These are phyloP conservation scores for Aureobasidium sp. DNA, from an alignment of 2,329 filamentous ascomycete genomes.

Conservation along the genomic window DNA sequence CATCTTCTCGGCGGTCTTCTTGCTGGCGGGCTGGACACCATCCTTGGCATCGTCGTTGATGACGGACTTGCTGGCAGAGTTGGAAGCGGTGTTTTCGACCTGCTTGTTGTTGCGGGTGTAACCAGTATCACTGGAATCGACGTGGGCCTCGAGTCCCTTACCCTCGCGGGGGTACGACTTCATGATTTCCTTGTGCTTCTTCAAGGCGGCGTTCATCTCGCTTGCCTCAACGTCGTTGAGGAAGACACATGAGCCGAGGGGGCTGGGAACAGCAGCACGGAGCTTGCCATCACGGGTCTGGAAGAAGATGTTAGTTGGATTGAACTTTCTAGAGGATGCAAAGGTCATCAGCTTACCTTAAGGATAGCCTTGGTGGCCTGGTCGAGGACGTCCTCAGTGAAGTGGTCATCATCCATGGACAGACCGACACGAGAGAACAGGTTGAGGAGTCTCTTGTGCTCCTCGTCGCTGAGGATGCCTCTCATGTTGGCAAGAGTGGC, in stretches of 20 bases:
- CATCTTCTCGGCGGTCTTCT: slow-evolving; percentile 21
- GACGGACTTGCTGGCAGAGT: slow-evolving; percentile 25
- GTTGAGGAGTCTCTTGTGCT: slow-evolving; percentile 55
- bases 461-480: slow-evolving; percentile 51
- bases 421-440: slow-evolving; percentile 63
- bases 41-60: slow-evolving; percentile 28
- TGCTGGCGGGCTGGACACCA: slow-evolving; percentile 19
- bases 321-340: neutral
- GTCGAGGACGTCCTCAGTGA: slow-evolving; percentile 57
- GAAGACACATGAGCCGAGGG: slow-evolving; percentile 59
- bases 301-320: neutral
- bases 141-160: slow-evolving; percentile 59
- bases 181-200: slow-evolving; percentile 56
- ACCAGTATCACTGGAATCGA: slow-evolving; percentile 62
- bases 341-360: slow-evolving; percentile 30
- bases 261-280: slow-evolving; percentile 59
- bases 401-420: slow-evolving; percentile 62
- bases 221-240: slow-evolving; percentile 57
- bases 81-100: slow-evolving; percentile 17
- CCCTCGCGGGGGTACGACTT: slow-evolving; percentile 55
- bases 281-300: slow-evolving; percentile 59
- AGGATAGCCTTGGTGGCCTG: slow-evolving; percentile 61
- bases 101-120: no score
- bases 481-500: slow-evolving; percentile 58
- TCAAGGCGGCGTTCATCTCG: slow-evolving; percentile 54